Base-by-base conservation (phyloP, 208 protist species). In the Trypanosoma melophagium region DNA sequence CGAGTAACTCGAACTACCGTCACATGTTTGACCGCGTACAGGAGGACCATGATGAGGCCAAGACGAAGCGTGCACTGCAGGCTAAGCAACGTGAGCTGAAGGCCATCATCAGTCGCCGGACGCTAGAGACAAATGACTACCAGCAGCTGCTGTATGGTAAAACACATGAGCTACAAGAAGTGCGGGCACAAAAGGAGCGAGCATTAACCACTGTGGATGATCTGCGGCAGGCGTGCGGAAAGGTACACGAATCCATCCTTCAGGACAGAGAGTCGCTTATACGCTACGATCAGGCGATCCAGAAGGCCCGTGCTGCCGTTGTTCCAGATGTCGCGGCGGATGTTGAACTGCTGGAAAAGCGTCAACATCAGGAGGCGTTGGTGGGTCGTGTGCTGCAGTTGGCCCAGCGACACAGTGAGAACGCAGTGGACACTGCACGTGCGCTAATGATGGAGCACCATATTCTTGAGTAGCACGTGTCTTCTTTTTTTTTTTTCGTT, bases 1-100 rank as follows among this genome's bases (percentile, higher is more conserved):
- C 76, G n/a, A 88, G 84, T 70, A 97, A 97, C 68, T 74, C 58
- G 16, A 74, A 79, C 47, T 94, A 84, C 78, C 87, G 86, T 60
- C 80, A 84, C 38, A 87, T 91, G 69, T 94, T 94, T 53, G 75
- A 83, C 40, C 77, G 74, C 44, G 81, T 89, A 21, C 54, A 66
- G 7, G 79, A 87, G n/a, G 58, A 73, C 35, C 76, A 94, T 53
- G 84, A 80, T 17, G 81, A 82, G 60, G 61, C 81, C 56, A 66
- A 71, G 40, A 85, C 74, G 21, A 79, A 84, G 42, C 77, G 76
- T 40, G 69, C 77, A n/a, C 77, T 94, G 35, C 77, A 89, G 71
- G 55, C 78, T 41, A 87, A 89, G 66, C 78, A 81, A 41, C 66
- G 77, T 13, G 89, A 90, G 58, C 69, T 95, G 5, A 87, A 91